Evolutionary conservation across 2,329 filamentous ascomycete genomes (phyloP), one percentile per base, ranked within the genome.

Genomic region (Ilyonectria sp.): DNA sequence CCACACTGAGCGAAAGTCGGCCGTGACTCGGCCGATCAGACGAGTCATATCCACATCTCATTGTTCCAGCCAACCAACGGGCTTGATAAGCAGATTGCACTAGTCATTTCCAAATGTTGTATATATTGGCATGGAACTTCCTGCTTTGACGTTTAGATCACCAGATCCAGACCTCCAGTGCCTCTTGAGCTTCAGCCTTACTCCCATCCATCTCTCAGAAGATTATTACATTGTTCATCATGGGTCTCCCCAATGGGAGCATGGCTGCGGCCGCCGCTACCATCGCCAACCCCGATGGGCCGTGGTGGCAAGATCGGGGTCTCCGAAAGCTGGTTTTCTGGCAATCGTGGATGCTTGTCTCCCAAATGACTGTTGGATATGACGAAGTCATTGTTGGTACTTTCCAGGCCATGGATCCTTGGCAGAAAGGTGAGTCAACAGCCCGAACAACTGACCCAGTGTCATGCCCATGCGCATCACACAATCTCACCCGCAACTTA

Each of bases 401-500:
- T 13, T 61, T 61, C 6, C 59, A 61, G 5, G 50, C 59, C 40
- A 61, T 61, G 59, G 26, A 61, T 3, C 59, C 59, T 13, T 61
- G 50, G 59, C 37, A 53, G 2, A 11, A 44, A 3, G 58, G 58
- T 54, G 35, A 33, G 31, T 2, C 2, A 6, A 11, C 3, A 3
- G 8, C 31, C 31, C 31, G 11, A 33, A 33, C 11, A 11, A 3
- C 31, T 33, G 1, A 9, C 31, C 31, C 2, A 9, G 8, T 35
- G 40, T 21, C 7, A 10, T 10, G 8, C 31, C 8, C 13, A 21
- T 13, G 5, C 21, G 26, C 7, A 21, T 13, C 35, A 29, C 31
- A 26, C 10, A n/a, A 17, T 44, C 53, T 19, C 13, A 17, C 5
- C 4, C 4, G 4, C 26, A 26, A 26, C 26, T 13, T 29, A 7